These are phyloP conservation scores for Wickerhamomyces canadensis DNA, from an alignment of 805 yeast genomes.

Conservation along the genomic window DNA sequence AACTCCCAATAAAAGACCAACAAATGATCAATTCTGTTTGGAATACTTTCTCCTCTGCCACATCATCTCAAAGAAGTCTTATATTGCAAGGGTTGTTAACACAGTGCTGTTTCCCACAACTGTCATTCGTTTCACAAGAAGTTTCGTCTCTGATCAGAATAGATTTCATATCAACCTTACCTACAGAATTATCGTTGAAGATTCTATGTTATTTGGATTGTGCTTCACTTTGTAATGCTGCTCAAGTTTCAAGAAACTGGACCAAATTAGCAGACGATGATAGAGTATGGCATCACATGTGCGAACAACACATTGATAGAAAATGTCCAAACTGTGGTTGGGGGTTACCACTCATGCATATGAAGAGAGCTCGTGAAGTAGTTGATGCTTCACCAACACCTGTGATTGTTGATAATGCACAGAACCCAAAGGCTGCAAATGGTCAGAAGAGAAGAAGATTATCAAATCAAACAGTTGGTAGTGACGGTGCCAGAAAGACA, in stretches of 20 bases:
- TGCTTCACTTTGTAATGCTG: slow-evolving; percentile 87
- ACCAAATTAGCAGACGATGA: slow-evolving; percentile 90
- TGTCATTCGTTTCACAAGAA: slow-evolving; percentile 79
- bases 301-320: slow-evolving; percentile 96
- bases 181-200: slow-evolving; percentile 79
- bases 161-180: slow-evolving; percentile 82
- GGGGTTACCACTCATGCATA: slow-evolving; percentile 94
- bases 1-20: slow-evolving; percentile 63
- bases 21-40: slow-evolving; percentile 78
- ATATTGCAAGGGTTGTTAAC: slow-evolving; percentile 78
- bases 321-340: slow-evolving; percentile 98
- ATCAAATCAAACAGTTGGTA: slow-evolving; percentile 18
- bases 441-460: slow-evolving; percentile 22
- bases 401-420: slow-evolving; percentile 10
- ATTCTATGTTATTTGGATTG: slow-evolving; percentile 88
- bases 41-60: slow-evolving; percentile 77
- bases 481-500: slow-evolving; percentile 32
- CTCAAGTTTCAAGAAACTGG: slow-evolving; percentile 89
- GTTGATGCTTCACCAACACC: slow-evolving; percentile 20
- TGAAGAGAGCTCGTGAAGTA: slow-evolving; percentile 62
- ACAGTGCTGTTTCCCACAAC: slow-evolving; percentile 93
- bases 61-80: slow-evolving; percentile 60
- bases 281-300: slow-evolving; percentile 96
- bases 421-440: slow-evolving; percentile 19
- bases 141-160: slow-evolving; percentile 75